Evolutionary conservation across 805 yeast species (phyloP).

Genomic region (Barnettozyma vustinii): DNA sequence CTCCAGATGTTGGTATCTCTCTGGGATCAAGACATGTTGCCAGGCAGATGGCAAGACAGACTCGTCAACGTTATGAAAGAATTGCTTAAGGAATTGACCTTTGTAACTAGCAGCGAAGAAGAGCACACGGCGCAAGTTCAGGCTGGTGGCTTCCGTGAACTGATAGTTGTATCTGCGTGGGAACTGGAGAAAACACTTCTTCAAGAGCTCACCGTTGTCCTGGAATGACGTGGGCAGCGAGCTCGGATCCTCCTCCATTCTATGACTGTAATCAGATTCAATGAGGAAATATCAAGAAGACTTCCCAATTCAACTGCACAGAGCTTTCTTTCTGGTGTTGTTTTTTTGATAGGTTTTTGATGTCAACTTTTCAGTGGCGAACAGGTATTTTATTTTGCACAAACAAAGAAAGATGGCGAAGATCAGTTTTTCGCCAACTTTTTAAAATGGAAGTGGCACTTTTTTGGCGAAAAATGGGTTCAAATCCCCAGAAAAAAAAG

Average conservation of each 20-base stretch:
- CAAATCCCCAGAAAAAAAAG: background rate
- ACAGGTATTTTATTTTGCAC: background rate
- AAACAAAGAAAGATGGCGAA: background rate
- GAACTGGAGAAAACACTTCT: conserved; percentile 33
- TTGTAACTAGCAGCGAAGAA: conserved; percentile 37
- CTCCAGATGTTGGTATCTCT: conserved; percentile 21
- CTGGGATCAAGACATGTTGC: conserved; percentile 20
- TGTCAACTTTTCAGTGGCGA: background rate
- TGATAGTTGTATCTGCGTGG: conserved; percentile 32
- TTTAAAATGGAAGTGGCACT: background rate
- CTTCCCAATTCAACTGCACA: too few relatives aligned
- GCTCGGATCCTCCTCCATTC: background rate
- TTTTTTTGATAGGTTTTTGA: too few relatives aligned
- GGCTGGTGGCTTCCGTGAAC: conserved; percentile 26
- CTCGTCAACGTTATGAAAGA: conserved; percentile 31
- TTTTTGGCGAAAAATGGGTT: background rate
- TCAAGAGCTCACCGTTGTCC: conserved; percentile 21
- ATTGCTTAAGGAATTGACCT: conserved; percentile 34
- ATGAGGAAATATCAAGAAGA: too few relatives aligned
- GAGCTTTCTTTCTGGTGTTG: background rate
- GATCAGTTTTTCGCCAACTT: background rate
- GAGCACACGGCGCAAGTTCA: conserved; percentile 37
- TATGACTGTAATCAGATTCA: background rate
- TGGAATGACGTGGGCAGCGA: conserved; percentile 12
- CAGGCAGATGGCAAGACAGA: conserved; percentile 18